phyloP scores from a whole-genome alignment of 2,329 filamentous ascomycete genomes.

The Curvularia eragrostidis region DNA sequence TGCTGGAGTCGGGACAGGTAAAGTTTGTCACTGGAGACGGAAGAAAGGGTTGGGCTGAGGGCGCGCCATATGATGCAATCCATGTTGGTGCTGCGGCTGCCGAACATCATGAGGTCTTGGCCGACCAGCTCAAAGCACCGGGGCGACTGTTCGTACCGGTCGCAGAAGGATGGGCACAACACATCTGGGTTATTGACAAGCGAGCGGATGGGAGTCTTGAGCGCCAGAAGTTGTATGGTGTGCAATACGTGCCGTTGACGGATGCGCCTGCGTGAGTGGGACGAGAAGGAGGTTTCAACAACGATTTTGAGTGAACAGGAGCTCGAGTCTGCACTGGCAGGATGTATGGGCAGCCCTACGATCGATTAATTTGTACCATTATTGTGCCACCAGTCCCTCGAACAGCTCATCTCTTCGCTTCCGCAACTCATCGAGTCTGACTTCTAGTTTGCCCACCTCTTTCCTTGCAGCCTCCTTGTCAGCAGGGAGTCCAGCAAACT shows the following conservation, averaged over 20 bases:
- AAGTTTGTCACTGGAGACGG: constrained; percentile 76
- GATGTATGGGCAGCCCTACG: not conserved
- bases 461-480: constrained; percentile 71
- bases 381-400: constrained; percentile 68
- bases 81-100: constrained; percentile 90
- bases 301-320: not conserved
- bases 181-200: constrained; percentile 79
- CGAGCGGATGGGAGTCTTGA: constrained; percentile 66
- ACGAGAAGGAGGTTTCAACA: not conserved
- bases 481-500: constrained; percentile 75
- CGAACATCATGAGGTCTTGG: constrained; percentile 72
- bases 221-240: constrained; percentile 66
- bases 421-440: constrained; percentile 67
- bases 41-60: constrained; percentile 54
- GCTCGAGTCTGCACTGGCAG: not conserved
- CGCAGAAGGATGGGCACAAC: constrained; percentile 63
- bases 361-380: constrained; percentile 3
- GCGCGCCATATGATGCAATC: constrained; percentile 81
- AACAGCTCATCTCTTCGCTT: constrained; percentile 75
- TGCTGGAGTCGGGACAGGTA: constrained; percentile 70
- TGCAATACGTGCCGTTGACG: constrained; percentile 79
- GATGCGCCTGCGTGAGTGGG: constrained; percentile 62
- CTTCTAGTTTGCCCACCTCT: constrained; percentile 72
- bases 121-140: constrained; percentile 79
- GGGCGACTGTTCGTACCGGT: constrained; percentile 84